Conservation (phyloP, 164 flowering plant species). For the Cinnamomum chago region DNA sequence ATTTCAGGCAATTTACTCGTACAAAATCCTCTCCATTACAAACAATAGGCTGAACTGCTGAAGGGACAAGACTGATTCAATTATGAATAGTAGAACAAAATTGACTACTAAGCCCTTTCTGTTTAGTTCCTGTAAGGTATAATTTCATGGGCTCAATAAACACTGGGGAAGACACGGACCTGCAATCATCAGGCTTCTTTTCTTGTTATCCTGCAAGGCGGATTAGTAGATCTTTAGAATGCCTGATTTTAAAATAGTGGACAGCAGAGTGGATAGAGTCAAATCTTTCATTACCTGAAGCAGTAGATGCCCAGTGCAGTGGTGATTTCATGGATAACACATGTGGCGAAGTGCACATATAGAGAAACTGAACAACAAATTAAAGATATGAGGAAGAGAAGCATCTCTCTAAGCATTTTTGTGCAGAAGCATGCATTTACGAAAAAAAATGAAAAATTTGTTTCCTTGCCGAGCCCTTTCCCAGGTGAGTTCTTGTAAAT, state of each 20-base stretch:
- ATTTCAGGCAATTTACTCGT: too few relatives aligned
- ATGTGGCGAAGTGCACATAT: conserved; percentile 85
- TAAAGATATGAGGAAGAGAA: conserved; percentile 9
- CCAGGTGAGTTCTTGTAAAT: too few relatives aligned
- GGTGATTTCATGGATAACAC: conserved; percentile 88
- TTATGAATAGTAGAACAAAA: neutral
- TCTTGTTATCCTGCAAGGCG: conserved; percentile 70
- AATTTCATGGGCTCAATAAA: neutral
- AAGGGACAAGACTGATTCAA: neutral
- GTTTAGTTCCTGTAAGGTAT: neutral
- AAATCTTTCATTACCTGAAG: conserved; percentile 66
- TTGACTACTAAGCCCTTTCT: neutral
- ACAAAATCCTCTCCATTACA: too few relatives aligned
- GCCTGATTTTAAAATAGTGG: neutral
- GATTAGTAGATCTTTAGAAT: neutral
- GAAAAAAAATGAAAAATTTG: too few relatives aligned
- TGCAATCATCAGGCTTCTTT: conserved; percentile 72
- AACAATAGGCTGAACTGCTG: neutral
- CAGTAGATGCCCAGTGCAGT: conserved; percentile 86
- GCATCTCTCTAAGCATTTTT: too few relatives aligned
- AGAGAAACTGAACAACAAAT: conserved; percentile 43
- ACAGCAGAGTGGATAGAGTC: neutral
- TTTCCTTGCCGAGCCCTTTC: too few relatives aligned
- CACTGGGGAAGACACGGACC: neutral
- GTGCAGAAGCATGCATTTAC: too few relatives aligned